Evolutionary conservation across 2,329 filamentous ascomycete species (phyloP).

Genomic region (Hawksworthiomyces lignivorus): DNA sequence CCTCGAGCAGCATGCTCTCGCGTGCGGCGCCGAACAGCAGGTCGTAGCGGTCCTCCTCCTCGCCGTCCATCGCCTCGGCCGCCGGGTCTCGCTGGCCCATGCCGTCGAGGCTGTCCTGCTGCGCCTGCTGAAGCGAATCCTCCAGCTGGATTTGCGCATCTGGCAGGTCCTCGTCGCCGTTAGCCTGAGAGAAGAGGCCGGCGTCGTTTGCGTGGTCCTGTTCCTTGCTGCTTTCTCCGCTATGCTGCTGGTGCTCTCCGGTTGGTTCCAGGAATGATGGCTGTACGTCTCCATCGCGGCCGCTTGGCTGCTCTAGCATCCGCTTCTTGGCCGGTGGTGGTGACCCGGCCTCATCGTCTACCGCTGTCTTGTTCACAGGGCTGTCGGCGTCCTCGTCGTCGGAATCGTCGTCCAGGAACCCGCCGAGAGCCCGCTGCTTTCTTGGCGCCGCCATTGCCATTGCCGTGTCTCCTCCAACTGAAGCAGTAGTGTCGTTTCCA

Average conservation of each 20-base stretch:
- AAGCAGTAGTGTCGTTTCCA: not conserved
- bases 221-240: not conserved
- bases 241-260: not conserved
- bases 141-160: slow-evolving; percentile 1
- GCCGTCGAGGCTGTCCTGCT: no score
- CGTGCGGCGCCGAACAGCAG: slow-evolving; percentile 10
- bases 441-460: not conserved
- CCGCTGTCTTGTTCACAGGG: not conserved
- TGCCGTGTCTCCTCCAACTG: not conserved
- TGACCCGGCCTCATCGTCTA: not conserved
- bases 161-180: not conserved
- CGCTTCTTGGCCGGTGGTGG: slow-evolving; percentile 6
- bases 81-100: no score
- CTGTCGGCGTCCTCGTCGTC: slow-evolving; percentile 4
- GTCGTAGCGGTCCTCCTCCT: slow-evolving; percentile 15
- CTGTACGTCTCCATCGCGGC: not conserved
- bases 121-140: not conserved
- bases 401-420: slow-evolving; percentile 15
- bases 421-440: slow-evolving; percentile 8
- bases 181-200: not conserved
- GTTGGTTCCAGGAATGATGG: no score
- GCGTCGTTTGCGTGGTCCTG: not conserved
- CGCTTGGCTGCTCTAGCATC: not conserved
- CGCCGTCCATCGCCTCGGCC: not conserved
- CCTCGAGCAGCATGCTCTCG: not conserved